Percentiles rank a stretch among this genome's conserved stretches.
Evolutionary conservation across 2,329 filamentous ascomycete genomes (phyloP).

Genomic region (Alternaria triticina): DNA sequence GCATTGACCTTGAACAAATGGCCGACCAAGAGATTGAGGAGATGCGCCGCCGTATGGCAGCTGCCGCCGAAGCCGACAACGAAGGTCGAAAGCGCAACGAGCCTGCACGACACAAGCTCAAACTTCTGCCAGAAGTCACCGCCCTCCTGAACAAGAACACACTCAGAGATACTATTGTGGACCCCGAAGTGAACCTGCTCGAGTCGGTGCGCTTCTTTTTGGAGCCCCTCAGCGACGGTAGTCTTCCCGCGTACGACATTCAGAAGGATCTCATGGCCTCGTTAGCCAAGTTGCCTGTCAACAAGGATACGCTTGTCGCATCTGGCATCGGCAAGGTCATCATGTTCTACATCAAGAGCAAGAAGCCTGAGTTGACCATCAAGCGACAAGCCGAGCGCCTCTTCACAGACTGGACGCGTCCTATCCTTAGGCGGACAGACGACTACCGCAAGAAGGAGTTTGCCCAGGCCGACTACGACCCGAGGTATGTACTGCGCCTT

Average conservation of each 20-base stretch:
- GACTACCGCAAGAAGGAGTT: conserved; percentile 90
- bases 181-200: conserved; percentile 93
- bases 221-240: conserved; percentile 92
- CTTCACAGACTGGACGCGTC: conserved; percentile 94
- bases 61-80: conserved; percentile 86
- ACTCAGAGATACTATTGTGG: conserved; percentile 81
- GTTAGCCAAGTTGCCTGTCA: conserved; percentile 80
- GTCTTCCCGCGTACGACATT: conserved; percentile 94
- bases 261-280: conserved; percentile 91
- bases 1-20: conserved; percentile 88
- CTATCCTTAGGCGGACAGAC: conserved; percentile 90
- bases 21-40: conserved; percentile 89
- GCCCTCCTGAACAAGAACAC: conserved; percentile 88
- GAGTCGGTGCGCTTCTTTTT: conserved; percentile 97
- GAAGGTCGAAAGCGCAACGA: conserved; percentile 77
- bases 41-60: conserved; percentile 88
- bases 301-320: conserved; percentile 87
- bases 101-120: conserved; percentile 90
- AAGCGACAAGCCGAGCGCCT: conserved; percentile 92
- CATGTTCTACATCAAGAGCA: conserved; percentile 95
- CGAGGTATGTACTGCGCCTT: conserved; percentile 50
- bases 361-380: conserved; percentile 84
- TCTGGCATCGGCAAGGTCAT: conserved; percentile 96
- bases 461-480: conserved; percentile 65
- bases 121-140: conserved; percentile 89